Conservation (phyloP, 2,329 filamentous ascomycete genomes). For the Fusarium cyanostomum region DNA sequence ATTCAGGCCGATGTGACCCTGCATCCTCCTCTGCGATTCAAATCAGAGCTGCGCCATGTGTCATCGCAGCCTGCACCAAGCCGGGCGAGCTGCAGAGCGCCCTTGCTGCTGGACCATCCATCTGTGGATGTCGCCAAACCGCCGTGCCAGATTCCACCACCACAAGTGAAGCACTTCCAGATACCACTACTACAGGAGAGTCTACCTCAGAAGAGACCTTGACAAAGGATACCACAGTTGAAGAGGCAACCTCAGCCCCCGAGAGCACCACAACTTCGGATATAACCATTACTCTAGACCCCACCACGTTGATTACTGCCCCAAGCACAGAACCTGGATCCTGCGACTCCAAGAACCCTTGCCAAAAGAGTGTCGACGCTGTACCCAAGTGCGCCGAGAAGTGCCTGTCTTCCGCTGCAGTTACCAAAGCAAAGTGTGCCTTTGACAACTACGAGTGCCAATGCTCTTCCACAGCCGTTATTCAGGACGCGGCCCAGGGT, state of each 20-base stretch:
- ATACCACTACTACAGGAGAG: slow-evolving; percentile 6
- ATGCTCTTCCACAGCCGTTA: slow-evolving; percentile 33
- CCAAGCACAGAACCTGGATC: neutral
- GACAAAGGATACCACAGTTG: neutral
- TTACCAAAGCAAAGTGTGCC: slow-evolving; percentile 32
- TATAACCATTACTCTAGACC: slow-evolving; percentile 5
- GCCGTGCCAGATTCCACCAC: slow-evolving; percentile 22
- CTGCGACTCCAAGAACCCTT: slow-evolving; percentile 38
- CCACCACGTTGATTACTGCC: neutral
- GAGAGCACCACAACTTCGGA: neutral
- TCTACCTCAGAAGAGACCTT: neutral
- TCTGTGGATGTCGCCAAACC: slow-evolving; percentile 36
- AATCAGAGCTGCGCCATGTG: slow-evolving; percentile 28
- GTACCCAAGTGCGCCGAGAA: slow-evolving; percentile 37
- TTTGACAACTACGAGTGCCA: slow-evolving; percentile 40
- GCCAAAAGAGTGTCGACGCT: slow-evolving; percentile 39
- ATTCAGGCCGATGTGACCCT: slow-evolving; percentile 36
- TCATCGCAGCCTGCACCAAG: slow-evolving; percentile 27
- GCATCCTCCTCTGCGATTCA: slow-evolving; percentile 30
- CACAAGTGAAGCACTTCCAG: neutral
- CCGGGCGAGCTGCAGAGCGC: slow-evolving; percentile 22
- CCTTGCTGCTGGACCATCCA: slow-evolving; percentile 27
- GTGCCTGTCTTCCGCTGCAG: slow-evolving; percentile 42
- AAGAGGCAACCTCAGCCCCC: neutral
- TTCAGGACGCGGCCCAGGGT: slow-evolving; percentile 33